phyloP scores from a whole-genome alignment of 805 yeast species.

The Ascoidea rubescens region DNA sequence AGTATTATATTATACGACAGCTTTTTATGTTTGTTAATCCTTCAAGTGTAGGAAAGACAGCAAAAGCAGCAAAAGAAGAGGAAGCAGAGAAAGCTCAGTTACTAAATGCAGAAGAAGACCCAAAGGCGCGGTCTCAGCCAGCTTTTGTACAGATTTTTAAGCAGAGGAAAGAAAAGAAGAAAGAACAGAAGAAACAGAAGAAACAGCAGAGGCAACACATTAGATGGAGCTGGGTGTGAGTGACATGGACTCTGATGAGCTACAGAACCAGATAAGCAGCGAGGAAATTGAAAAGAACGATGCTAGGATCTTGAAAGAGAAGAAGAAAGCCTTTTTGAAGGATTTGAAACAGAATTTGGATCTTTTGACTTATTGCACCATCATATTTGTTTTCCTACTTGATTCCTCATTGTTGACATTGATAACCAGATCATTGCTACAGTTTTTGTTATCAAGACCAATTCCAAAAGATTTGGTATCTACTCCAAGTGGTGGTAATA shows the following conservation, averaged over 20 bases:
- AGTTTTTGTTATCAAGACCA: constrained; percentile 25
- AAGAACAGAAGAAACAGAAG: too few species aligned
- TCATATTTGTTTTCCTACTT: constrained; percentile 24
- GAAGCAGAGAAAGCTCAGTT: background rate
- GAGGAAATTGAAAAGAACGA: constrained; percentile 27
- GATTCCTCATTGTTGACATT: constrained; percentile 23
- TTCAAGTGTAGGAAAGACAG: background rate
- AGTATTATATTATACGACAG: background rate
- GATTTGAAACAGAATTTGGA: constrained; percentile 23
- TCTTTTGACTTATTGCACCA: constrained; percentile 21
- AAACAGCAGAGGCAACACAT: too few species aligned
- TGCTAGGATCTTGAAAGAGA: constrained; percentile 24
- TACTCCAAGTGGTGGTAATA: constrained; percentile 7
- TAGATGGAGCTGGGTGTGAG: too few species aligned
- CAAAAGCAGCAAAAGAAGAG: constrained; percentile 3
- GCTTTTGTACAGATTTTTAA: too few species aligned
- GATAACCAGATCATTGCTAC: constrained; percentile 19
- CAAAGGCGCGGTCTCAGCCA: constrained; percentile 13
- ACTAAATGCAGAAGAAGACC: constrained; percentile 17
- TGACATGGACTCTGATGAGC: constrained; percentile 12
- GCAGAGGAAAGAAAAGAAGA: too few species aligned
- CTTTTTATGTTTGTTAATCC: too few species aligned
- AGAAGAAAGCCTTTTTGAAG: constrained; percentile 25
- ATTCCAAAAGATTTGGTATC: constrained; percentile 19
- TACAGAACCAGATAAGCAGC: constrained; percentile 3